Evolutionary conservation across 2,329 filamentous ascomycete species (phyloP), one percentile per base, ranked within the genome.

Genomic region (Calonectria pseudoreteaudii): DNA sequence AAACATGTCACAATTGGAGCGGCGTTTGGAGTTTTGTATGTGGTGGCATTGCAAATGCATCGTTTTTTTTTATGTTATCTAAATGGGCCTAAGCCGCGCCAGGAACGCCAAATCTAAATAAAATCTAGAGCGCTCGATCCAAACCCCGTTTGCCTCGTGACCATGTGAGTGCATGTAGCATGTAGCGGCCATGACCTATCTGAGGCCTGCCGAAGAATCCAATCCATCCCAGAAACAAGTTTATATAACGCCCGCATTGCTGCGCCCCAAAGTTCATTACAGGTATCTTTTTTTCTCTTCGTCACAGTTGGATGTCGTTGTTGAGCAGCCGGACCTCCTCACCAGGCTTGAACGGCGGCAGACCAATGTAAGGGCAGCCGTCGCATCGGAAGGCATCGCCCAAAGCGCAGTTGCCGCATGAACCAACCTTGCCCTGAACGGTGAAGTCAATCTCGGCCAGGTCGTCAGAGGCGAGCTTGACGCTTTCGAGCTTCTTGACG

Each of bases 271-370:
- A 30, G 60, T 78, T 74, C 74, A 66, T 77, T 60, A 69, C 62
- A 58, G 72, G 67, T 65, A 60, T 70, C 47, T 30, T 71, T 58
- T 53, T 62, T 70, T 58, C 53, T 76, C 81, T 71, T 85, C 49
- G 36, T 70, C 82, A 98, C 82, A 98, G 86, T 87, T 98, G 96
- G 73, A 95, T 91, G 81, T 95, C 92, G 78, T 98, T 95, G 84
- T 97, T 96, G 81, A 98, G 83, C 74, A 99, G 88, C 81, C 93
- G 90, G 66, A 98, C 95, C 86, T 98, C 95, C 88, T 99, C 96
- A 20, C 97, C 97, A 4, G 95, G 95, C 88, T 98, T 98, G 89
- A 99, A 99, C 6, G 97, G 94, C 18, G 97, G 97, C 78, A 99
- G 89, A 6, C 96, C 96, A 80, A 98, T 94, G 83, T 97, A 98